Percentiles rank a stretch among this genome's conserved stretches.
phyloP scores from a whole-genome alignment of 139 green algal species.

The Chlorella sp. region DNA sequence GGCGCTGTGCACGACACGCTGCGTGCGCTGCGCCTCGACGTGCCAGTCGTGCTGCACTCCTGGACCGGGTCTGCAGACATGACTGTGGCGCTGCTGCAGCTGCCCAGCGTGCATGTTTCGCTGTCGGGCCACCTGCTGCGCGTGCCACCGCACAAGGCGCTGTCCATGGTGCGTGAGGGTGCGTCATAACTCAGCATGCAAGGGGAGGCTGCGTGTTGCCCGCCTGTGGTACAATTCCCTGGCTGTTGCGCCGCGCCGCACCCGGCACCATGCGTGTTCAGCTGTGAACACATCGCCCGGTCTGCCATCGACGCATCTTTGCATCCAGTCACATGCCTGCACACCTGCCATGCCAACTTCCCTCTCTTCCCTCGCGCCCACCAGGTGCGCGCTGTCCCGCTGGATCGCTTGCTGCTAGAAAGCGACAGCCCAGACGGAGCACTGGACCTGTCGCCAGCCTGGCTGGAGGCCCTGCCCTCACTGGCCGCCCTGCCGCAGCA shows the following conservation, averaged over 20 bases:
- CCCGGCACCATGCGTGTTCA: too few species aligned
- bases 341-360: background rate
- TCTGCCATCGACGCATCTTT: too few species aligned
- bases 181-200: background rate
- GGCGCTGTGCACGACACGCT: conserved; percentile 50
- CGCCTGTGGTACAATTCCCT: too few species aligned
- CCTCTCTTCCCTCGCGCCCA: background rate
- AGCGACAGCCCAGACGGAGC: conserved; percentile 55
- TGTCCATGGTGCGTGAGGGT: conserved; percentile 41
- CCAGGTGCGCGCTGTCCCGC: conserved; percentile 40
- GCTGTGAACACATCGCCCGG: too few species aligned
- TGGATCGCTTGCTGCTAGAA: conserved; percentile 52
- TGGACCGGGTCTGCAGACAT: conserved; percentile 52
- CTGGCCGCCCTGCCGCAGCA: background rate
- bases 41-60: conserved; percentile 56
- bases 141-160: conserved; percentile 38
- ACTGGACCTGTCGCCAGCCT: conserved; percentile 25
- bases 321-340: background rate
- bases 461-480: conserved; percentile 22
- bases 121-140: conserved; percentile 41
- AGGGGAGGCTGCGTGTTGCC: too few species aligned
- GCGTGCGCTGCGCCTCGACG: conserved; percentile 45
- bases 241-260: too few species aligned
- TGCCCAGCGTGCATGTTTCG: conserved; percentile 54
- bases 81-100: conserved; percentile 21